Evolutionary conservation across 495 filamentous ascomycete species (phyloP), one percentile per base, ranked within the genome.

Genomic region (Podospora tetraspora): DNA sequence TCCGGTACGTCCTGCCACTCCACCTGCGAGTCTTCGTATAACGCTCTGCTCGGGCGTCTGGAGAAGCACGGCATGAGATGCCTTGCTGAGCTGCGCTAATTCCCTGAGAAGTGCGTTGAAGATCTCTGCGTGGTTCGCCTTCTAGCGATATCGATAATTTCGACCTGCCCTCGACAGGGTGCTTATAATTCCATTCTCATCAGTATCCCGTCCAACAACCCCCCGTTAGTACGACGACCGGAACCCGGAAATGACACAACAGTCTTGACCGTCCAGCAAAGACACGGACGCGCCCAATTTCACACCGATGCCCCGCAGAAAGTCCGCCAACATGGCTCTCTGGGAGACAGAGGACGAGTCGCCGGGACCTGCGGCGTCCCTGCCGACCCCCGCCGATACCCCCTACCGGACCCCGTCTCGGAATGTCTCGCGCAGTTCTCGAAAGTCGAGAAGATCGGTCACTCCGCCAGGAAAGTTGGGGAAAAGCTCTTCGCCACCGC

Each of bases 371-470:
- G 78, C 83, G 60, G 80, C 77, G 24, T 80, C 84, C 23, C 79
- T 93, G 34, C 89, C 92, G 32, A 87, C 88, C 59, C 90, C 91
- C 22, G 82, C 85, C 23, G 86, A 88, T 57, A 89, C 88, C 19
- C 88, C 89, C 8, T 90, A 87, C 69, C 82, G 88, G 70, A 85
- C 85, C 13, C 87, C 87, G 16, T 85, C 88, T 32, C 79, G 83
- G 72, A 87, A 85, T 32, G 86, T 88, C 10, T 86, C 88, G 27
- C 79, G 83, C 71, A 70, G 79, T 59, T 87, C 87, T 61, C 81
- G 77, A 60, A 81, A 75, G 62, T 84, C 82, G n/a, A 76, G 79
- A 30, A 75, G 83, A 57, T 85, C 85, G 6, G 67, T 86, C 13
- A 92, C 91, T 19, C 85, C 90, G 22, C 78, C 79, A 0, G 78